Evolutionary conservation across 192 early-diverging fungal genomes (phyloP).

Genomic region (Coemansia sp.): DNA sequence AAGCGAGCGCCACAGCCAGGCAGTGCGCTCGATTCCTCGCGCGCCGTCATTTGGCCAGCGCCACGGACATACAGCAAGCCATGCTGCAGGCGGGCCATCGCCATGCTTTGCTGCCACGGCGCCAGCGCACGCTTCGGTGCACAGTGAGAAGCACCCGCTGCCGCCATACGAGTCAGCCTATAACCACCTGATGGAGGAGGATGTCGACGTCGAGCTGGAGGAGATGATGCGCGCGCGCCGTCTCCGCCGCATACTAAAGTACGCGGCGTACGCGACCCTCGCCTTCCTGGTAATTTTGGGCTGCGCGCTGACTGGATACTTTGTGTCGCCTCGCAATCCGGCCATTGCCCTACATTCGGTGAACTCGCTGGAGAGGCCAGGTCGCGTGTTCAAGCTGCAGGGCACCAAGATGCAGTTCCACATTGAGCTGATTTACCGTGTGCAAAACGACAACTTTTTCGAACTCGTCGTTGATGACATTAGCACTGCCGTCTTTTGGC

Average conservation of each 20-base stretch:
- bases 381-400: slow-evolving; percentile 43
- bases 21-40: slow-evolving; percentile 23
- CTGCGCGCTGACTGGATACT: slow-evolving; percentile 35
- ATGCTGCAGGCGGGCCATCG: slow-evolving; percentile 12
- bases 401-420: slow-evolving; percentile 54
- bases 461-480: slow-evolving; percentile 46
- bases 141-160: slow-evolving; percentile 33
- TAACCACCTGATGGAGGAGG: slow-evolving; percentile 12
- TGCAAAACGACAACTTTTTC: slow-evolving; percentile 55
- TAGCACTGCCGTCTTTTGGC: slow-evolving; percentile 53
- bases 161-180: slow-evolving; percentile 32
- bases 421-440: slow-evolving; percentile 45
- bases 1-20: slow-evolving; percentile 7
- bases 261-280: slow-evolving; percentile 19
- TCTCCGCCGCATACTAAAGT: slow-evolving; percentile 30
- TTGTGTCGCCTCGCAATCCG: slow-evolving; percentile 37
- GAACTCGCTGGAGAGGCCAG: slow-evolving; percentile 26
- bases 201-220: slow-evolving; percentile 39
- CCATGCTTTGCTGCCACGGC: slow-evolving; percentile 11
- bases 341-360: slow-evolving; percentile 32
- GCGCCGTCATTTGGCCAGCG: slow-evolving; percentile 32
- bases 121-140: slow-evolving; percentile 6
- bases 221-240: slow-evolving; percentile 37
- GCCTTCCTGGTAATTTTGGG: slow-evolving; percentile 17
- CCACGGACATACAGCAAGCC: slow-evolving; percentile 7